phyloP scores from a whole-genome alignment of 208 protist genomes.

The Trichomonas vaginalis region DNA sequence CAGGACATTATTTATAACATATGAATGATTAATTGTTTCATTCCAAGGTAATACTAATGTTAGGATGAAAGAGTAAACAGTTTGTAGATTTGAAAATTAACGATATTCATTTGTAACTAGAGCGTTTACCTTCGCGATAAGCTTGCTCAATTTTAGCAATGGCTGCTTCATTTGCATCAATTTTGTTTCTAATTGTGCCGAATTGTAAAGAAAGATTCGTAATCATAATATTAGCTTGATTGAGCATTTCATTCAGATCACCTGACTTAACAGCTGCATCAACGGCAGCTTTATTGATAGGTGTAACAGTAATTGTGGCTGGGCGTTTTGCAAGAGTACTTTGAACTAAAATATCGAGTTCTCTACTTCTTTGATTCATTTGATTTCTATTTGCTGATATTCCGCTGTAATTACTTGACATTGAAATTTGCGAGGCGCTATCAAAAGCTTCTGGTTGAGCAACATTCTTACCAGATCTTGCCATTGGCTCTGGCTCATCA shows the following conservation, averaged over 20 bases:
- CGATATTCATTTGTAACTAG: too few species aligned
- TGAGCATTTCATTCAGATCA: not conserved
- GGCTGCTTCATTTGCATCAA: not conserved
- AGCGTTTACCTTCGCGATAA: too few species aligned
- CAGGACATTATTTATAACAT: too few species aligned
- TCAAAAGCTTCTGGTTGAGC: not conserved
- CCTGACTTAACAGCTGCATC: not conserved
- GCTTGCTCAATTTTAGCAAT: not conserved
- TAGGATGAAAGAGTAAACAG: too few species aligned
- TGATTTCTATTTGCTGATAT: not conserved
- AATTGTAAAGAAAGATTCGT: not conserved
- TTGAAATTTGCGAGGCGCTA: not conserved
- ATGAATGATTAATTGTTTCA: too few species aligned
- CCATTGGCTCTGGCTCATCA: not conserved
- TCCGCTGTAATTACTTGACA: not conserved
- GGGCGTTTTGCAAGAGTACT: not conserved
- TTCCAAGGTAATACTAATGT: too few species aligned
- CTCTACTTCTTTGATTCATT: not conserved
- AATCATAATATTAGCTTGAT: not conserved
- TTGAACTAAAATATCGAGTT: not conserved
- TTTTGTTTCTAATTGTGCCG: not conserved
- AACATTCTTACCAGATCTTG: not conserved
- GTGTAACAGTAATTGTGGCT: not conserved
- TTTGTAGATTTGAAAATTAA: too few species aligned
- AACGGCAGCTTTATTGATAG: not conserved